phyloP scores from a whole-genome alignment of 805 yeast genomes.

The Nakazawaea ambrosiae region DNA sequence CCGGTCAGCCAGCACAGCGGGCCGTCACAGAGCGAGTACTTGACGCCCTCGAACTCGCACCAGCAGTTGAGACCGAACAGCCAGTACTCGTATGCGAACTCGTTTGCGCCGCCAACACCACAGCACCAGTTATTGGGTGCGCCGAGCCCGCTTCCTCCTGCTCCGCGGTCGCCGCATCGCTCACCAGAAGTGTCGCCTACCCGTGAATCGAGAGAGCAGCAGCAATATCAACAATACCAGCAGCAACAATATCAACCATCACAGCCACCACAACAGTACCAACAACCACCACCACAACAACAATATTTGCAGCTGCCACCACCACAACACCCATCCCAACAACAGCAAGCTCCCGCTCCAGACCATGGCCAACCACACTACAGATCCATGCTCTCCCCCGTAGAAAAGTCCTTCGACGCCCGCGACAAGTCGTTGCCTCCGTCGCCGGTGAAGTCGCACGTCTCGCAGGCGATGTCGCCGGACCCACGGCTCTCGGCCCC shows the following conservation, averaged over 20 bases:
- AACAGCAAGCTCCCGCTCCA: neutral
- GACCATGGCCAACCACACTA: neutral
- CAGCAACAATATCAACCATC: neutral
- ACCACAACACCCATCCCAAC: neutral
- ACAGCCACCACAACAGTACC: neutral
- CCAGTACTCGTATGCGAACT: constrained; percentile 7
- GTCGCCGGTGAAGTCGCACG: constrained; percentile 1
- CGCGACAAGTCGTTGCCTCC: constrained; percentile 6
- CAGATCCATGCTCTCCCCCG: constrained; percentile 8
- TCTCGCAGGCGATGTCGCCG: neutral
- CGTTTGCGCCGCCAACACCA: constrained; percentile 9
- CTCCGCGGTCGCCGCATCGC: neutral
- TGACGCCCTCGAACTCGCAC: constrained; percentile 5
- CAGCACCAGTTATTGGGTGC: constrained; percentile 2
- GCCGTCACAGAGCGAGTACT: neutral
- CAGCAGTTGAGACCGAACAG: constrained; percentile 7
- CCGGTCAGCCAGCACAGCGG: constrained; percentile 4
- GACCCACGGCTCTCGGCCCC: neutral
- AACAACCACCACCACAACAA: neutral
- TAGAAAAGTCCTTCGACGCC: neutral
- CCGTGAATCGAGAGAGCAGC: neutral
- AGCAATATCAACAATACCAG: neutral
- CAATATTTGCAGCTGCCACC: neutral
- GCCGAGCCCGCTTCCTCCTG: neutral
- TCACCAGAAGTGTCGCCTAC: neutral